Evolutionary conservation across 2,329 filamentous ascomycete species (phyloP), one percentile per base, ranked within the genome.

Genomic region (Colletotrichum destructivum): DNA sequence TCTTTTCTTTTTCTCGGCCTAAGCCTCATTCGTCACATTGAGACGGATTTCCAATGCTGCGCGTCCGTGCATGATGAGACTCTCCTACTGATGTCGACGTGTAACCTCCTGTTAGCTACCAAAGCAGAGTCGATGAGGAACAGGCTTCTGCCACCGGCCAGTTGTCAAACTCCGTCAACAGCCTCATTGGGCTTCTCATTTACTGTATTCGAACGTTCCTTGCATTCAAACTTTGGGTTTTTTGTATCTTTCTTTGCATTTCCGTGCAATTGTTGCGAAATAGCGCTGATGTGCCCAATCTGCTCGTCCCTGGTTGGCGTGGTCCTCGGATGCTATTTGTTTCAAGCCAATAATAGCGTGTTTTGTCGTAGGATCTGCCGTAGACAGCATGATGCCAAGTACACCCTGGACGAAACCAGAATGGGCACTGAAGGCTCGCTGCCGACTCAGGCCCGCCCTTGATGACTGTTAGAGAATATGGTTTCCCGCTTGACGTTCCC

Each of bases 281-380:
- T 77, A 2, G 79, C 80, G 54, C 84, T 83, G 42, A 84, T 78
- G 5, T 82, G 78, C 31, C 8, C 3, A 84, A 66, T 2, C 31
- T 31, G 31, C 5, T 31, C 31, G 31, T 31, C 84, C 83, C 1
- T 81, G 74, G 2, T 79, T 79, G 0, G 83, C 82, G 70, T 85
- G 84, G 60, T 84, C 83, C 60, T 84, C 82, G 0, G 82, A 82
- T 0, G 82, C 82, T 47, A 4, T 21, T 21, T 16, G 31, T 35
- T 35, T 35, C 31, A 35, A 35, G 31, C 8, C 7, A 35, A 35
- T 2, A 9, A 35, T 2, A 35, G 8, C 8, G 8, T 35, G 31
- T 35, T 35, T 35, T 35, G 31, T 6, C 31, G 31, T 35, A 35
- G 31, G 31, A 35, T 35, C 1, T 35, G 31, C 31, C 1, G 7